These are phyloP conservation scores for Ceratonia siliqua DNA, from an alignment of 306 rosid species.

Conservation along the genomic window DNA sequence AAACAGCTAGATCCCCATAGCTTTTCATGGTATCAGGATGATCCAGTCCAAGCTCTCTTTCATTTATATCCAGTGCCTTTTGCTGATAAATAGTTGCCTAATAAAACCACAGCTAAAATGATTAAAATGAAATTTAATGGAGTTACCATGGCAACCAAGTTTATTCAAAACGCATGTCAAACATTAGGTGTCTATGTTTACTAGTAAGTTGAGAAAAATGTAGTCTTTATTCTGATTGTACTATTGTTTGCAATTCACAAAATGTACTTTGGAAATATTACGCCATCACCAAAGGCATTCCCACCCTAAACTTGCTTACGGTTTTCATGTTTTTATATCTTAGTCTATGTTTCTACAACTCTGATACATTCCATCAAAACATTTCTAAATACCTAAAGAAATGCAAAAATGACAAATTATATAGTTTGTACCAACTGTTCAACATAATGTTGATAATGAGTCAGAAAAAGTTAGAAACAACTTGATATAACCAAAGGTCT, in stretches of 20 bases:
- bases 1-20: constrained; percentile 97
- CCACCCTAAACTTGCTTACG: not conserved
- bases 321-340: not conserved
- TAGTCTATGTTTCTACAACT: not conserved
- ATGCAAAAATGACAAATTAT: not conserved
- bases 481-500: constrained; percentile 7
- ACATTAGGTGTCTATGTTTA: not conserved
- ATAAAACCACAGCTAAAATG: constrained; percentile 28
- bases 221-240: constrained; percentile 3
- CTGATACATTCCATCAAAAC: not conserved
- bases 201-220: not conserved
- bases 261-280: not conserved
- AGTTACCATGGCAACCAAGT: constrained; percentile 7
- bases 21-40: constrained; percentile 99
- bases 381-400: constrained; percentile 12
- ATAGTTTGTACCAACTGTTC: not conserved
- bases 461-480: constrained; percentile 4
- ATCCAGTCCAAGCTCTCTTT: constrained; percentile 98
- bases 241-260: not conserved
- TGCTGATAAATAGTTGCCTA: constrained; percentile 98
- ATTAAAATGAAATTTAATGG: constrained; percentile 13
- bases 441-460: not conserved
- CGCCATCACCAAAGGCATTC: not conserved
- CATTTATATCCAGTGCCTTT: constrained; percentile 94
- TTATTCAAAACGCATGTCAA: constrained; percentile 6